phyloP scores from a whole-genome alignment of 371 early-diverging fungal species.

The Mucor irregularis region DNA sequence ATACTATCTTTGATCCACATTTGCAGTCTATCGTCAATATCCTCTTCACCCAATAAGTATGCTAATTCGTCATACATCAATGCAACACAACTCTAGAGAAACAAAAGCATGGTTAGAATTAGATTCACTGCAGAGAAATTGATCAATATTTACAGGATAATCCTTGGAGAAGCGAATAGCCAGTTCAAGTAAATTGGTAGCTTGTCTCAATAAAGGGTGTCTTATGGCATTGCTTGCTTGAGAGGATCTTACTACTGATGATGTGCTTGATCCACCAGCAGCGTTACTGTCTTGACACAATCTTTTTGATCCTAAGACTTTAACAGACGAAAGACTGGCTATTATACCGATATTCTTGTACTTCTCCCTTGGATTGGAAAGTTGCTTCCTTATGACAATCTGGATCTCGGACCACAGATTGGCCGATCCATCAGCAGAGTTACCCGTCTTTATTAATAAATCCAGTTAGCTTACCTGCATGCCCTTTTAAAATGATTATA shows the following conservation, averaged over 20 bases:
- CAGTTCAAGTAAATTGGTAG: slow-evolving; percentile 48
- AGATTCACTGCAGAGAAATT: no score
- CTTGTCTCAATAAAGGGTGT: slow-evolving; percentile 48
- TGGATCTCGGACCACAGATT: slow-evolving; percentile 68
- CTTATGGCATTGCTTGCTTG: slow-evolving; percentile 8
- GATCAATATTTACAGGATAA: slow-evolving; percentile 51
- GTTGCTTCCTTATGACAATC: slow-evolving; percentile 79
- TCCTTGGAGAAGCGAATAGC: slow-evolving; percentile 44
- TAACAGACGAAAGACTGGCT: slow-evolving; percentile 73
- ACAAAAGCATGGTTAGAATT: background rate
- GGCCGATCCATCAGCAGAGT: slow-evolving; percentile 21
- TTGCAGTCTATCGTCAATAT: slow-evolving; percentile 59
- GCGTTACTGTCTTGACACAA: slow-evolving; percentile 11
- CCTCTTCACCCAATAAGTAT: slow-evolving; percentile 50
- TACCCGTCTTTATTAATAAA: slow-evolving; percentile 12
- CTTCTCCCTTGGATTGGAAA: slow-evolving; percentile 69
- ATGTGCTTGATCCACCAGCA: slow-evolving; percentile 21
- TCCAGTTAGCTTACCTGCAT: background rate
- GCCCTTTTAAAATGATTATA: background rate
- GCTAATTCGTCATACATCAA: slow-evolving; percentile 78
- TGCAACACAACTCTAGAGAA: slow-evolving; percentile 46
- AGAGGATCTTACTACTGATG: background rate
- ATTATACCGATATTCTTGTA: slow-evolving; percentile 80
- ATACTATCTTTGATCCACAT: slow-evolving; percentile 73
- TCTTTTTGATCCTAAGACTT: slow-evolving; percentile 59